Conservation (phyloP, 1,284 basidiomycete species). For the Tausonia pullulans region DNA sequence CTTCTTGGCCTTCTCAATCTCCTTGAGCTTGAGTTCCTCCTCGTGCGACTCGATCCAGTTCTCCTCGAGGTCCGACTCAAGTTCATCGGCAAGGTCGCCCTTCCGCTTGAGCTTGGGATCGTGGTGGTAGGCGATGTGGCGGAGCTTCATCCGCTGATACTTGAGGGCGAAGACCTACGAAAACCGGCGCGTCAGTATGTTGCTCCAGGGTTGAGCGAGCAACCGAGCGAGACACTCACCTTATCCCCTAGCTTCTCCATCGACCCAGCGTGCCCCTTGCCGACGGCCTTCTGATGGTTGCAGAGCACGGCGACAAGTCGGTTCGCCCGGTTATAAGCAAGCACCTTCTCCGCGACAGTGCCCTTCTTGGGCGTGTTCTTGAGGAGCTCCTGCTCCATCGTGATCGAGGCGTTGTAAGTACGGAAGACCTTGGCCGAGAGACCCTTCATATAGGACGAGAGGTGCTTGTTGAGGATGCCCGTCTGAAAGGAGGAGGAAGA, state of each 20-base stretch:
- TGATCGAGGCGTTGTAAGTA: conserved; percentile 94
- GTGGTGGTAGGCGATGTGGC: conserved; percentile 61
- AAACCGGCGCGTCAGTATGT: background rate
- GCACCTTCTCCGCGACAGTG: conserved; percentile 79
- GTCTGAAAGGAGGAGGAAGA: conserved; percentile 45
- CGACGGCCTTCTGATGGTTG: conserved; percentile 91
- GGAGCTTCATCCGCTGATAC: conserved; percentile 86
- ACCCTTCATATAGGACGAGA: conserved; percentile 85
- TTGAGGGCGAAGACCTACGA: conserved; percentile 53
- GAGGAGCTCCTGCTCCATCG: conserved; percentile 80
- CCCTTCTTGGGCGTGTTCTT: conserved; percentile 57
- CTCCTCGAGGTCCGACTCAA: conserved; percentile 87
- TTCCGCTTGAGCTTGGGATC: conserved; percentile 74
- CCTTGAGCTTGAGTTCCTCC: conserved; percentile 61
- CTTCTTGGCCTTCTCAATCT: conserved; percentile 75
- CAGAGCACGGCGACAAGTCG: conserved; percentile 89
- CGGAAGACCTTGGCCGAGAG: conserved; percentile 96
- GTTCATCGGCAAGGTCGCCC: conserved; percentile 50
- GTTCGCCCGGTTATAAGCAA: conserved; percentile 91
- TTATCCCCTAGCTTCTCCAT: conserved; percentile 87
- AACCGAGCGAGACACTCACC: conserved; percentile 39
- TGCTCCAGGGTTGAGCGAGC: background rate
- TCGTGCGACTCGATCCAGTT: conserved; percentile 80
- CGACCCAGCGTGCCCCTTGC: conserved; percentile 79
- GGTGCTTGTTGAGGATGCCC: conserved; percentile 71